A percentile compares a stretch with the other conserved stretches of the same genome.
Evolutionary conservation across 2,329 filamentous ascomycete species (phyloP).

Genomic region (Neopestalotiopsis clavispora): DNA sequence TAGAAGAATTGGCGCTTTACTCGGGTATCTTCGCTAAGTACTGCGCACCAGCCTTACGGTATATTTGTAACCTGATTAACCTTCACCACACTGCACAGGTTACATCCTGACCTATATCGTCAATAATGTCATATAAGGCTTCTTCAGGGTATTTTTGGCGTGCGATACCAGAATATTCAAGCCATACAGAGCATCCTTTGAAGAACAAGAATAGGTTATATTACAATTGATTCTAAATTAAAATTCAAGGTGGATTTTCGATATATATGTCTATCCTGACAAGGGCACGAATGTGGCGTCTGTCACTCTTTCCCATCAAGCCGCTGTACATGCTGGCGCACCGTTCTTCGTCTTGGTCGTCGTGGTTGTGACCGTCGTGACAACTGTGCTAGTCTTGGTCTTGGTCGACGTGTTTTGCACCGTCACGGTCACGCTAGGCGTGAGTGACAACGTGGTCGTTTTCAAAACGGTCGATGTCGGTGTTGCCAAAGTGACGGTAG

Average conservation of each 20-base stretch:
- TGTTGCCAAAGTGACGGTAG: constrained; percentile 4
- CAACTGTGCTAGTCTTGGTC: constrained; percentile 25
- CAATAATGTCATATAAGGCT: not conserved
- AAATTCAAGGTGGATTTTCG: not conserved
- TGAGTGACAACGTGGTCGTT: constrained; percentile 7
- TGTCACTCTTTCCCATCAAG: not conserved
- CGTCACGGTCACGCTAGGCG: constrained; percentile 12
- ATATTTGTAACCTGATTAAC: too few species aligned
- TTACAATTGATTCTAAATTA: not conserved
- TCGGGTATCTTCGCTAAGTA: too few species aligned
- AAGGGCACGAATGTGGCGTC: not conserved
- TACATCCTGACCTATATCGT: not conserved
- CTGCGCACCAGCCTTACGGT: too few species aligned
- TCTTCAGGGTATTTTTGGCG: not conserved
- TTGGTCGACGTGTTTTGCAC: constrained; percentile 14
- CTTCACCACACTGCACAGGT: not conserved
- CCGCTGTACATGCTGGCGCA: constrained; percentile 5
- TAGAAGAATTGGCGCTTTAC: too few species aligned
- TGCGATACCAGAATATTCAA: not conserved
- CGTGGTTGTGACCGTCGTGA: constrained; percentile 20
- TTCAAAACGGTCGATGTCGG: constrained; percentile 13
- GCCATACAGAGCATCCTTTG: not conserved
- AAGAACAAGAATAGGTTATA: not conserved
- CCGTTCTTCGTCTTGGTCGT: constrained; percentile 17
- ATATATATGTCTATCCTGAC: not conserved